A percentile compares a stretch with the other conserved stretches of the same genome.
These are phyloP conservation scores for Starmera dryadoides DNA, from an alignment of 805 yeast genomes.

Conservation along the genomic window DNA sequence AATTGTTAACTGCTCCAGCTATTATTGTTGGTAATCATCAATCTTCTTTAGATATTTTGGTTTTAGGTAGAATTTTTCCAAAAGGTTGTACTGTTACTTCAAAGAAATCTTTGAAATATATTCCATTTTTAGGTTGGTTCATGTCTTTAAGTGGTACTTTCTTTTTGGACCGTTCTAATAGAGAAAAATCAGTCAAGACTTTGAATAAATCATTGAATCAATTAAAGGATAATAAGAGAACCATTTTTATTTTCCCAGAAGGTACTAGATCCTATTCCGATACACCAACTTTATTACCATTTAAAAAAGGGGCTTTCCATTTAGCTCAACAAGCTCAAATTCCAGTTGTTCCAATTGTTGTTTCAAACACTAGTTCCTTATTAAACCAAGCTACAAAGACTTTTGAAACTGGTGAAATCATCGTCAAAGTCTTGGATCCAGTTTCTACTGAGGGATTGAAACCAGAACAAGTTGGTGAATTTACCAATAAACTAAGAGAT, in stretches of 20 bases:
- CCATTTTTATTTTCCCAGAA: conserved; percentile 90
- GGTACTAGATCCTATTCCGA: conserved; percentile 86
- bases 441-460: conserved; percentile 63
- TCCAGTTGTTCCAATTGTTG: conserved; percentile 85
- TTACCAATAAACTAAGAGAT: conserved; percentile 49
- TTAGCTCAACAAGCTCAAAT: conserved; percentile 88
- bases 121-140: conserved; percentile 96
- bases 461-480: conserved; percentile 59
- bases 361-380: conserved; percentile 75
- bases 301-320: conserved; percentile 98
- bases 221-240: conserved; percentile 58
- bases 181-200: conserved; percentile 68
- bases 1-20: conserved; percentile 58
- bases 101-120: conserved; percentile 70
- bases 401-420: conserved; percentile 74
- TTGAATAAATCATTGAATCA: conserved; percentile 60
- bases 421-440: conserved; percentile 76
- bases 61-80: conserved; percentile 82
- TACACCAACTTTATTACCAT: conserved; percentile 67
- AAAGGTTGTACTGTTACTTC: conserved; percentile 89
- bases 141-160: conserved; percentile 88
- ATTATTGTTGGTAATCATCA: conserved; percentile 86
- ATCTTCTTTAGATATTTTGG: conserved; percentile 74
- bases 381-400: conserved; percentile 51
- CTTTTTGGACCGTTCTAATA: conserved; percentile 77